Conservation (phyloP, 345 rosid species). For the Syzygium aromaticum region DNA sequence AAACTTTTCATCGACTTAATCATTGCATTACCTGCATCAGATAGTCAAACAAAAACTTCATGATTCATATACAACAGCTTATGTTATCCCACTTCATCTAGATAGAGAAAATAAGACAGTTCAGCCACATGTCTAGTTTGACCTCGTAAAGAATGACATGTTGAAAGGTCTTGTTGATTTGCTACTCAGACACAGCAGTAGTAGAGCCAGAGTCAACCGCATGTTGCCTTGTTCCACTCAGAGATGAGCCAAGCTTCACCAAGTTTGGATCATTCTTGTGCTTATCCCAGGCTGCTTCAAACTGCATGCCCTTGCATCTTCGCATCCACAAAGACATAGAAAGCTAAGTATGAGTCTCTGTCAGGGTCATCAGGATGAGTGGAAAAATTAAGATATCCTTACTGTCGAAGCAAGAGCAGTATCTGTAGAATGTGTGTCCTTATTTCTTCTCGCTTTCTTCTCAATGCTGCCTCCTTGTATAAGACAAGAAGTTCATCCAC, state of each 20-base stretch:
- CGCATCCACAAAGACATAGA: neutral
- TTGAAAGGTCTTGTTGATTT: neutral
- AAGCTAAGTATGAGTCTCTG: neutral
- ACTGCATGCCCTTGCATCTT: slow-evolving; percentile 64
- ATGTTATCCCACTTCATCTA: neutral
- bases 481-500: slow-evolving; percentile 61
- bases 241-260: slow-evolving; percentile 13
- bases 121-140: neutral
- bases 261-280: slow-evolving; percentile 58
- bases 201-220: neutral
- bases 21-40: neutral
- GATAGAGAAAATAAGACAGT: neutral
- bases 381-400: slow-evolving; percentile 11
- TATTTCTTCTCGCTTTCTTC: slow-evolving; percentile 54
- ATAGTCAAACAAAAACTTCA: neutral
- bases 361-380: neutral
- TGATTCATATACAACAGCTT: neutral
- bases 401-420: slow-evolving; percentile 63
- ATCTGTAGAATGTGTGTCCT: slow-evolving; percentile 40
- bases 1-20: neutral
- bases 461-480: slow-evolving; percentile 64
- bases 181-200: neutral
- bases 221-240: slow-evolving; percentile 5
- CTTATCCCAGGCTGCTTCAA: slow-evolving; percentile 59
- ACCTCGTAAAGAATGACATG: neutral